A percentile compares a stretch with the other conserved stretches of the same genome.
Evolutionary conservation across 2,329 filamentous ascomycete genomes (phyloP).

Genomic region (Fusarium liriodendri): DNA sequence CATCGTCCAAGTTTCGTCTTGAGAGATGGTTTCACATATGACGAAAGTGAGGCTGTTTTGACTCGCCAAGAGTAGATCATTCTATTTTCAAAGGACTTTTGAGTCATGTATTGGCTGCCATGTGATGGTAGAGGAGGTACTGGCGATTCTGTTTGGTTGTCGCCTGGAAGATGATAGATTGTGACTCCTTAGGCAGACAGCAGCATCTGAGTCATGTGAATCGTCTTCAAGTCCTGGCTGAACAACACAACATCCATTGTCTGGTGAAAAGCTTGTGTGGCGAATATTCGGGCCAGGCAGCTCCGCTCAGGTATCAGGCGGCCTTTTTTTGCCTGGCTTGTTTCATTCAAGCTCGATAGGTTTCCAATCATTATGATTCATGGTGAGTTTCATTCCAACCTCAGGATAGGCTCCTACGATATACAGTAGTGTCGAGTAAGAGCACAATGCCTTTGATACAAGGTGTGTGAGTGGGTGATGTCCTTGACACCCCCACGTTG

Average conservation of each 20-base stretch:
- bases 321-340: background rate
- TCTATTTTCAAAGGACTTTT: background rate
- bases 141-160: background rate
- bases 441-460: background rate
- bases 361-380: background rate
- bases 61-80: background rate
- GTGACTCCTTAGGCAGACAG: background rate
- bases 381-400: background rate
- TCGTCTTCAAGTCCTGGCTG: background rate
- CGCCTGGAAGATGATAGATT: background rate
- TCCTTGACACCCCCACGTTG: background rate
- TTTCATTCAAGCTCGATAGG: background rate
- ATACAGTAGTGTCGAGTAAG: background rate
- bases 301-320: background rate
- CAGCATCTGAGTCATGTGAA: background rate
- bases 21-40: background rate
- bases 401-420: background rate
- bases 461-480: background rate
- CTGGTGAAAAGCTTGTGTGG: background rate
- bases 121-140: background rate
- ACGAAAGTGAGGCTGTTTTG: background rate
- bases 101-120: background rate
- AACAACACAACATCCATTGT: background rate
- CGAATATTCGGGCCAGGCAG: background rate
- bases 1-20: background rate